These are phyloP conservation scores for Apiospora arundinis DNA, from an alignment of 2,329 filamentous ascomycete genomes.

Conservation along the genomic window DNA sequence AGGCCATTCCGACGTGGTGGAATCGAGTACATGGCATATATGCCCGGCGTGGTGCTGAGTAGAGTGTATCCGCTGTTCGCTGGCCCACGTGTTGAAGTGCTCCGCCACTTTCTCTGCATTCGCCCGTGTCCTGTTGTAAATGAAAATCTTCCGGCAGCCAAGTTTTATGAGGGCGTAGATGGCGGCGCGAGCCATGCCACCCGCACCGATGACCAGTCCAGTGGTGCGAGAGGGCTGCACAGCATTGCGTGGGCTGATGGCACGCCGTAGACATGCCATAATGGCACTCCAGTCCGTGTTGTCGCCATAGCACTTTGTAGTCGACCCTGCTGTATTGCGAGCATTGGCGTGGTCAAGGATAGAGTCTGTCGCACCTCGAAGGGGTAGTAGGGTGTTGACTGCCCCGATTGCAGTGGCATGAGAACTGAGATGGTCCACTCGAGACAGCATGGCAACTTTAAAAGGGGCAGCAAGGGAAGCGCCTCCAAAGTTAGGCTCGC, in stretches of 20 bases:
- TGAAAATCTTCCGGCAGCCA: slow-evolving; percentile 74
- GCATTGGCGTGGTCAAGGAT: slow-evolving; percentile 63
- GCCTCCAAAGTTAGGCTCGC: slow-evolving; percentile 69
- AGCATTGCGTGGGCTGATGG: slow-evolving; percentile 71
- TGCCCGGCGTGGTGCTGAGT: slow-evolving; percentile 44
- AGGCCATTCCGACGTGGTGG: slow-evolving; percentile 68
- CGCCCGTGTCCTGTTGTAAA: slow-evolving; percentile 69
- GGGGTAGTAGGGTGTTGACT: slow-evolving; percentile 73
- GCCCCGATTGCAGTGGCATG: slow-evolving; percentile 76
- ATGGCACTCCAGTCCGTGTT: slow-evolving; percentile 76
- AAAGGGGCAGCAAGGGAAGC: slow-evolving; percentile 72
- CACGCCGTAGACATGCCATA: slow-evolving; percentile 65
- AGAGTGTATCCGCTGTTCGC: slow-evolving; percentile 38
- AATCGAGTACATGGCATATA: slow-evolving; percentile 62
- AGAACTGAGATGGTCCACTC: slow-evolving; percentile 68
- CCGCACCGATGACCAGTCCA: slow-evolving; percentile 65
- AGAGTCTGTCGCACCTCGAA: slow-evolving; percentile 57
- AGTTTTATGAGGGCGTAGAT: slow-evolving; percentile 77
- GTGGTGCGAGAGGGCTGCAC: slow-evolving; percentile 60
- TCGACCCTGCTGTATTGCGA: slow-evolving; percentile 65
- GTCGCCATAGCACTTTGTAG: slow-evolving; percentile 71
- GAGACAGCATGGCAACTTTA: slow-evolving; percentile 71
- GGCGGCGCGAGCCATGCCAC: slow-evolving; percentile 76
- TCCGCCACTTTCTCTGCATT: slow-evolving; percentile 67
- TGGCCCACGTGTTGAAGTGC: slow-evolving; percentile 68